Conservation (phyloP, 2,329 filamentous ascomycete genomes). For the Talaromyces funiculosus region DNA sequence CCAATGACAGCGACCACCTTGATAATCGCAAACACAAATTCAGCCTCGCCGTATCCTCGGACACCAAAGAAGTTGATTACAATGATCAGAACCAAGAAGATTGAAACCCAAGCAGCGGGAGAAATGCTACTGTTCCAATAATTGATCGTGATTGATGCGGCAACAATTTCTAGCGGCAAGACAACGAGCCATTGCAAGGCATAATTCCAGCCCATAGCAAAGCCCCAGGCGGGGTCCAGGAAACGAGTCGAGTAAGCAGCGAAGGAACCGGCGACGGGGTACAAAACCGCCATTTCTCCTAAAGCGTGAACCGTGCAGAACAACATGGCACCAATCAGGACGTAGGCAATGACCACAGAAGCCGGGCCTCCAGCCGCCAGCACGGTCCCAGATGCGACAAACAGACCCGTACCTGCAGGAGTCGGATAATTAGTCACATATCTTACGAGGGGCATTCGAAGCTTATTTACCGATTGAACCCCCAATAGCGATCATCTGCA, state of each 20-base stretch:
- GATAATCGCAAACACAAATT: constrained; percentile 80
- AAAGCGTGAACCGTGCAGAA: constrained; percentile 89
- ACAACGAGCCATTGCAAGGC: constrained; percentile 82
- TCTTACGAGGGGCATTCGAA: too few species aligned
- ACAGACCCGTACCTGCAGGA: constrained; percentile 67
- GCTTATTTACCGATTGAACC: constrained; percentile 77
- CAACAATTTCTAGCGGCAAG: constrained; percentile 78
- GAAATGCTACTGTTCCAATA: constrained; percentile 67
- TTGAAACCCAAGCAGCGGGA: constrained; percentile 70
- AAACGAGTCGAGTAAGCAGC: constrained; percentile 89
- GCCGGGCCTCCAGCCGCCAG: constrained; percentile 70
- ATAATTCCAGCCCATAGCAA: constrained; percentile 95
- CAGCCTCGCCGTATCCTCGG: constrained; percentile 81
- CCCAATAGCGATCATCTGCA: constrained; percentile 97
- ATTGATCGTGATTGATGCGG: constrained; percentile 74
- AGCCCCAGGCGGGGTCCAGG: constrained; percentile 88
- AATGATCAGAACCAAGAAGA: constrained; percentile 74
- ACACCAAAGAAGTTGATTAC: constrained; percentile 83
- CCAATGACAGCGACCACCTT: constrained; percentile 82
- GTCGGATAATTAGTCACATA: constrained; percentile 6
- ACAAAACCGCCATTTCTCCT: constrained; percentile 84
- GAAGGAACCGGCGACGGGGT: constrained; percentile 87
- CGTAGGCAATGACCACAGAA: constrained; percentile 70
- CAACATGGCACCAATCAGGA: constrained; percentile 76
- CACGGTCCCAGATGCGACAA: constrained; percentile 73